These are phyloP conservation scores for Cladosporium cucumerinum DNA, from an alignment of 2,329 filamentous ascomycete genomes.

Conservation along the genomic window DNA sequence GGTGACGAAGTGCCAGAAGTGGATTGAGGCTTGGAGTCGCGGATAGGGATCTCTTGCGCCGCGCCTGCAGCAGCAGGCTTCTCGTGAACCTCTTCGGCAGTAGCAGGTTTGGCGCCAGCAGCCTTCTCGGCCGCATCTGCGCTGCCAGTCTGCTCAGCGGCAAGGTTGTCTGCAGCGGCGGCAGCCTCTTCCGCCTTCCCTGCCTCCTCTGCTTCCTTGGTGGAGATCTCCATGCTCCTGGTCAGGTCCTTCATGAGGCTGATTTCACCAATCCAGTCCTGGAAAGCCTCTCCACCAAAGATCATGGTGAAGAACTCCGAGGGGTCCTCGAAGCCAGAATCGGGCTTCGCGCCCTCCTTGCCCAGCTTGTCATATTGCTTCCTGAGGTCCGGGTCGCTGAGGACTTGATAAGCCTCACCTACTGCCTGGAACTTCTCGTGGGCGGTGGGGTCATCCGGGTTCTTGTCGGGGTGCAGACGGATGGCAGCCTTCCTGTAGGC, in stretches of 20 bases:
- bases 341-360: conserved; percentile 88
- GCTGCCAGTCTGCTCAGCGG: conserved; percentile 27
- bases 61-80: conserved; percentile 17
- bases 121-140: conserved; percentile 16
- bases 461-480: conserved; percentile 94
- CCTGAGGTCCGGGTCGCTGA: conserved; percentile 82
- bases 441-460: conserved; percentile 90
- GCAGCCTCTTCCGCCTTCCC: conserved; percentile 51
- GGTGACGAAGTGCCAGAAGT: conserved; percentile 46
- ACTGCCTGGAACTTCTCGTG: conserved; percentile 90
- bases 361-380: conserved; percentile 95
- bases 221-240: conserved; percentile 96
- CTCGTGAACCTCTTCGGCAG: conserved; percentile 18
- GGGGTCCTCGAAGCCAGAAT: conserved; percentile 89
- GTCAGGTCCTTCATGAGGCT: conserved; percentile 98
- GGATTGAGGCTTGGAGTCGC: conserved; percentile 21
- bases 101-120: not conserved
- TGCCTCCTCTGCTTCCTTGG: conserved; percentile 72
- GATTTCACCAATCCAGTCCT: conserved; percentile 97
- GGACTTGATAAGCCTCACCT: conserved; percentile 72
- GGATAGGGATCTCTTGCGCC: conserved; percentile 25
- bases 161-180: conserved; percentile 45
- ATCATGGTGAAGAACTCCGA: conserved; percentile 98
- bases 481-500: conserved; percentile 90
- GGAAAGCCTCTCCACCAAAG: conserved; percentile 93